phyloP scores from a whole-genome alignment of 768 basidiomycete genomes.

The Boletus huronensis region DNA sequence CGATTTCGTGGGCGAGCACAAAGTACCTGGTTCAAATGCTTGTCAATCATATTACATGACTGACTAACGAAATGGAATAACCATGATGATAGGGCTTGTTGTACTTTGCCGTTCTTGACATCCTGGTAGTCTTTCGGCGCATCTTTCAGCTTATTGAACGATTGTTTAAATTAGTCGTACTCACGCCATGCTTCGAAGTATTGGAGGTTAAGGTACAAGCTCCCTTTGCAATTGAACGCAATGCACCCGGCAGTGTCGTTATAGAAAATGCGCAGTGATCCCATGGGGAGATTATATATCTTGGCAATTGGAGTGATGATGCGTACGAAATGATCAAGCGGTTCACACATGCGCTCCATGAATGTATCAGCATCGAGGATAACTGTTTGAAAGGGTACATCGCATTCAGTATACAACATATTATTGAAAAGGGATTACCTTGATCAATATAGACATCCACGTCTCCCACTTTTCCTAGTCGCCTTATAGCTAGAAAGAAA shows the following conservation, averaged over 20 bases:
- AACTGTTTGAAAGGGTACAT: constrained; percentile 38
- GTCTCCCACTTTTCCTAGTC: constrained; percentile 49
- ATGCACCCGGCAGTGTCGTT: constrained; percentile 68
- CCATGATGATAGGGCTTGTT: neutral
- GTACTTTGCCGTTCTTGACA: neutral
- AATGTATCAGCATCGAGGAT: constrained; percentile 45
- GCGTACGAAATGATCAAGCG: constrained; percentile 63
- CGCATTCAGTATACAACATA: neutral
- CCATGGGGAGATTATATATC: constrained; percentile 68
- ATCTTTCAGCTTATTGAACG: neutral
- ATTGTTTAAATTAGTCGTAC: constrained; percentile 25
- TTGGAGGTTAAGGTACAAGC: constrained; percentile 80
- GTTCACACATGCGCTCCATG: constrained; percentile 46
- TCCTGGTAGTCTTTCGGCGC: constrained; percentile 1
- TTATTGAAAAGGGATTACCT: constrained; percentile 36
- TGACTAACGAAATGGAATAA: neutral
- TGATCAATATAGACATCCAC: constrained; percentile 57
- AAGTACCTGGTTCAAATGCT: neutral
- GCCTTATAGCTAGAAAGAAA: neutral
- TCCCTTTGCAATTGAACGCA: constrained; percentile 86
- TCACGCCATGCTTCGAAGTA: constrained; percentile 83
- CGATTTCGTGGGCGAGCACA: neutral
- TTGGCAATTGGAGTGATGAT: constrained; percentile 58
- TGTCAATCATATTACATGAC: neutral
- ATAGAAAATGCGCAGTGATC: constrained; percentile 79